Base-by-base conservation (phyloP, 2,329 filamentous ascomycete species). In the Sporothrix variecibatus region DNA sequence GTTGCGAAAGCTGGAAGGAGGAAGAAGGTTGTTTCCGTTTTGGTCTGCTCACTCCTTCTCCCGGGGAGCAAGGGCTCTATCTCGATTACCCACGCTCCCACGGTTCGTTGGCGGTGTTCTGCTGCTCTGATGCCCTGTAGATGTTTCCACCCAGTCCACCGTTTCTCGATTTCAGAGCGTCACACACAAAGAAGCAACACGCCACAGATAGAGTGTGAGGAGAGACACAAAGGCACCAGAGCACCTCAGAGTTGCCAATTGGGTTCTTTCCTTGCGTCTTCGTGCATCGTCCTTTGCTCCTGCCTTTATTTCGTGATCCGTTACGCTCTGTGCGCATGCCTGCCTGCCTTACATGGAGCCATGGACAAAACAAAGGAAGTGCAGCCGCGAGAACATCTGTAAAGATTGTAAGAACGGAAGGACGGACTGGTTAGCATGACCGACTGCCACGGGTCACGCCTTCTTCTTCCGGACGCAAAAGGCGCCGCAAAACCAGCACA, bases 11-110 rank as follows among this genome's bases (percentile, higher is more conserved):
- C 46, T 53, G 51, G 51, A 28, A 56, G 26, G 9, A 15, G 17
- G 8, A 23, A 67, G 26, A 28, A 53, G n/a, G 67, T 15, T 70
- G 46, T 26, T 40, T 70, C 49, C 67, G 67, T 70, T 70, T 70
- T 53, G 34, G 34, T 15, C 26, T 60, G 56, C 38, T 64, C n/a
- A 15, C n/a, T 56, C 34, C 62, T 46, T 43, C 38, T 8, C 23
- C 51, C 51, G n/a, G 31, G 31, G 17, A 38, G 58, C 34, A 3
- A 34, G 34, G 26, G 31, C 20, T 20, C 34, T 64, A 20, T 34
- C 11, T 20, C 31, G 17, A 56, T 12, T 40, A 40, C 5, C 34
- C 20, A 64, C 34, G 34, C 34, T 64, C 5, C 34, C 20, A 64
- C 34, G 34, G 60, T 64, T 40, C 60, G 9, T 64, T 23, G 60